Conservation (phyloP, 1,284 basidiomycete species). For the Caloboletus firmus region DNA sequence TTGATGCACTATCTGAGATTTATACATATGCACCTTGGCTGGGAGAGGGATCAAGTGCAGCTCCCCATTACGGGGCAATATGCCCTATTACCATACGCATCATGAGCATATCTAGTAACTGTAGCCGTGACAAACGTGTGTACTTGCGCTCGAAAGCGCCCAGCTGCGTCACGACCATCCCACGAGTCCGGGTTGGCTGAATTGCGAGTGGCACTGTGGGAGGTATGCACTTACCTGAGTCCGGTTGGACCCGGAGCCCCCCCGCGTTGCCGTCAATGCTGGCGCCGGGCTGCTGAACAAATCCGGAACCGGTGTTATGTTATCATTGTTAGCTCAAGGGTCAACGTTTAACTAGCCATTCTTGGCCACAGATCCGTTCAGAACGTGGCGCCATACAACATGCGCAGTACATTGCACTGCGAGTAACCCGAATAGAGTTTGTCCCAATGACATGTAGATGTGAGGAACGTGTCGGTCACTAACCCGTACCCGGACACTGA, state of each 20-base stretch:
- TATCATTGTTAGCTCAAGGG: not conserved
- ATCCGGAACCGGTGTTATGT: constrained; percentile 1
- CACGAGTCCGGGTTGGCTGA: not conserved
- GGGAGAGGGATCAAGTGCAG: no score
- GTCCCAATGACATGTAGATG: not conserved
- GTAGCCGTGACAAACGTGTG: not conserved
- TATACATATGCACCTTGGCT: no score
- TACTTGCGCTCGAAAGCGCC: not conserved
- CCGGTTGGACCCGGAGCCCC: not conserved
- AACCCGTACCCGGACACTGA: not conserved
- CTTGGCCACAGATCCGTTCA: not conserved
- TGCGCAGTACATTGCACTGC: constrained; percentile 5
- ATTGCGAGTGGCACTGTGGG: not conserved
- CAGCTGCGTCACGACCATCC: not conserved
- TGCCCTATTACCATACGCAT: no score
- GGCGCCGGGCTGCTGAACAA: not conserved
- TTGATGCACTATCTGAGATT: no score
- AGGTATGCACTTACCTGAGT: not conserved
- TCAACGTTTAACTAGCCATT: not conserved
- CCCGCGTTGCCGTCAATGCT: not conserved
- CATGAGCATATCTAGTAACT: no score
- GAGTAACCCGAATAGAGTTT: not conserved
- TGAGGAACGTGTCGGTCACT: constrained; percentile 8
- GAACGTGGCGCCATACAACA: constrained; percentile 14
- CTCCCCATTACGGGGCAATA: no score